These are phyloP conservation scores for Davidsoniella virescens DNA, from an alignment of 2,329 filamentous ascomycete species.

Conservation along the genomic window DNA sequence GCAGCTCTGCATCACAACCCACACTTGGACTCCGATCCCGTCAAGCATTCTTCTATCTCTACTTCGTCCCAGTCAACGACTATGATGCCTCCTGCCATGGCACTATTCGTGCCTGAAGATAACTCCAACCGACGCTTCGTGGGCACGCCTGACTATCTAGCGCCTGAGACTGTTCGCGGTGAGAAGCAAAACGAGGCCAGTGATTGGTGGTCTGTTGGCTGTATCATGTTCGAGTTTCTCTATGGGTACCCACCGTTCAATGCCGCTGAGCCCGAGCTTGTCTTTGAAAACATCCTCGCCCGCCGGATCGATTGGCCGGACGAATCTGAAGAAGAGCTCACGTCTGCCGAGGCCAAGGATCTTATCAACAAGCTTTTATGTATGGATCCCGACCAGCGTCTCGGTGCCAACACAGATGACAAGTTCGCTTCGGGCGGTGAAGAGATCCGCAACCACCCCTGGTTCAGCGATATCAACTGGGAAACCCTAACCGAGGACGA, in stretches of 20 bases:
- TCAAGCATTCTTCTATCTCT: constrained; percentile 19
- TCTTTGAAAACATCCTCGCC: constrained; percentile 90
- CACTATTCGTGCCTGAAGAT: constrained; percentile 63
- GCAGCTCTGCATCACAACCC: constrained; percentile 5
- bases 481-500: constrained; percentile 83
- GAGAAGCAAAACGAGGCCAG: constrained; percentile 93
- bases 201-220: constrained; percentile 99
- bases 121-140: constrained; percentile 89
- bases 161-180: constrained; percentile 90
- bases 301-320: constrained; percentile 88
- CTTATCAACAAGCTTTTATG: constrained; percentile 87
- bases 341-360: constrained; percentile 80
- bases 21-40: constrained; percentile 19
- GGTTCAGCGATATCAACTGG: constrained; percentile 84
- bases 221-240: constrained; percentile 91
- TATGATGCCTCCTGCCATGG: constrained; percentile 84
- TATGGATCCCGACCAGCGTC: constrained; percentile 60
- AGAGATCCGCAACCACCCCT: constrained; percentile 77
- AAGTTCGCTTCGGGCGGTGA: constrained; percentile 71
- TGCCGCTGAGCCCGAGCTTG: constrained; percentile 72
- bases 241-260: constrained; percentile 92
- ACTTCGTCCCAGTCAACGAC: constrained; percentile 41
- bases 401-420: constrained; percentile 75
- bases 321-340: constrained; percentile 52
- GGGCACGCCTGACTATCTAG: constrained; percentile 90